Evolutionary conservation across 2,329 filamentous ascomycete species (phyloP), one percentile per base, ranked within the genome.

Genomic region (Scedosporium boydii): DNA sequence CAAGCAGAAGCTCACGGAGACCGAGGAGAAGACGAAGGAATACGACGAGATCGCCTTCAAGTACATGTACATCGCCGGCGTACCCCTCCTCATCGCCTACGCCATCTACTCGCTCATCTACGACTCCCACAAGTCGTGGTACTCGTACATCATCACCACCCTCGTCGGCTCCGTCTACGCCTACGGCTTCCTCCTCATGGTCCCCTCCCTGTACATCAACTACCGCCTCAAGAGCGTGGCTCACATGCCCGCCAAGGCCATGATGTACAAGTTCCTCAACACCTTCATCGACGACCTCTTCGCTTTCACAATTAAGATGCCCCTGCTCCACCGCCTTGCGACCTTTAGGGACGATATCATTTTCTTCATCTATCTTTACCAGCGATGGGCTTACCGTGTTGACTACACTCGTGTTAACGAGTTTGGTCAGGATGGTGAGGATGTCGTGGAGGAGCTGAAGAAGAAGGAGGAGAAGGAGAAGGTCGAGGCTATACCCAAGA

Each of bases 291-390:
- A 99, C 75, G 95, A 99, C 72, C 81, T 99, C 38, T 99, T 99
- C 72, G 95, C 95, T 2, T 99, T 98, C 71, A 99, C 95, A 46
- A 97, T 99, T 80, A 98, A 98, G 79, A 99, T 99, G 95, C 95
- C 95, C 0, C 86, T 93, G 65, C 81, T 99, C 60, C 95, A 99
- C 75, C 86, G 95, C 16, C 80, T 99, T 59, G 92, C 95, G 0
- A 98, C 95, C 0, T 83, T 99, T 66, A 84, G 95, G 64, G 95
- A 99, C 73, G 95, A 99, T 71, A 82, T 99, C 67, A 98, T 99
- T 72, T 99, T 99, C 82, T 99, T 99, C 73, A 82, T 99, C 64
- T 99, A 97, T 77, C 69, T 99, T 3, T 99, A 99, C 77, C 95
- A 99, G 78, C 85, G 88, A 65, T 99, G 87, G 84, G 88, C 88